These are phyloP conservation scores for Melanomma pulvis-pyrius DNA, from an alignment of 495 filamentous ascomycete species.

Conservation along the genomic window DNA sequence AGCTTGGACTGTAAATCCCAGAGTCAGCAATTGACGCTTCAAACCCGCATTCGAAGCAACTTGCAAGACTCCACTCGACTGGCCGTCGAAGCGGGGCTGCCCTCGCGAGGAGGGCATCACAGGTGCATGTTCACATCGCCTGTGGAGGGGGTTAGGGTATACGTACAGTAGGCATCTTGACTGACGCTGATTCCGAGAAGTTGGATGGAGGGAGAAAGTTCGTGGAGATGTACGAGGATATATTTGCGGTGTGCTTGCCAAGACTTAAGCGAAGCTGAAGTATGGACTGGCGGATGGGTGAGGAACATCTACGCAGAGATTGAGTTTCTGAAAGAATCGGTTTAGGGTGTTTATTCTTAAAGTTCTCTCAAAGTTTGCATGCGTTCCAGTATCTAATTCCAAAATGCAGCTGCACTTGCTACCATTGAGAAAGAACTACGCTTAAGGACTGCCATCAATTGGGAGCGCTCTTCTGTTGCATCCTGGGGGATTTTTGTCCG, in stretches of 20 bases:
- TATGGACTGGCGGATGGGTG: neutral
- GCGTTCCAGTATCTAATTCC: too few relatives aligned
- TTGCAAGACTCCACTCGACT: conserved; percentile 77
- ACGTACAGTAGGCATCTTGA: conserved; percentile 52
- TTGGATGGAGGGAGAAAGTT: conserved; percentile 15
- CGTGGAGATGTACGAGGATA: neutral
- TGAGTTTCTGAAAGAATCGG: too few relatives aligned
- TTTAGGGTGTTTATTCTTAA: too few relatives aligned
- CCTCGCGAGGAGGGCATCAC: conserved; percentile 14
- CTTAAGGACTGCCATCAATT: too few relatives aligned
- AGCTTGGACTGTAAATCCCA: conserved; percentile 78
- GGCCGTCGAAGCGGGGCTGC: conserved; percentile 6
- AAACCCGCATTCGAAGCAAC: conserved; percentile 87
- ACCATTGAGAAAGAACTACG: too few relatives aligned
- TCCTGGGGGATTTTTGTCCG: too few relatives aligned
- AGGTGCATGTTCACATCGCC: neutral
- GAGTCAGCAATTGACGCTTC: conserved; percentile 99
- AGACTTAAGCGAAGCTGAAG: neutral
- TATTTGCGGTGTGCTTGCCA: neutral
- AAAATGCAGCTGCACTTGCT: too few relatives aligned
- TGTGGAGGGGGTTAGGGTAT: conserved; percentile 6
- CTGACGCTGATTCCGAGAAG: conserved; percentile 26
- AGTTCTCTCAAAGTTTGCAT: too few relatives aligned
- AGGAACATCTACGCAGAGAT: too few relatives aligned
- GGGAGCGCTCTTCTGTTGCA: too few relatives aligned